Evolutionary conservation across 768 basidiomycete species (phyloP).

Genomic region (Neoboletus subvelutipes): DNA sequence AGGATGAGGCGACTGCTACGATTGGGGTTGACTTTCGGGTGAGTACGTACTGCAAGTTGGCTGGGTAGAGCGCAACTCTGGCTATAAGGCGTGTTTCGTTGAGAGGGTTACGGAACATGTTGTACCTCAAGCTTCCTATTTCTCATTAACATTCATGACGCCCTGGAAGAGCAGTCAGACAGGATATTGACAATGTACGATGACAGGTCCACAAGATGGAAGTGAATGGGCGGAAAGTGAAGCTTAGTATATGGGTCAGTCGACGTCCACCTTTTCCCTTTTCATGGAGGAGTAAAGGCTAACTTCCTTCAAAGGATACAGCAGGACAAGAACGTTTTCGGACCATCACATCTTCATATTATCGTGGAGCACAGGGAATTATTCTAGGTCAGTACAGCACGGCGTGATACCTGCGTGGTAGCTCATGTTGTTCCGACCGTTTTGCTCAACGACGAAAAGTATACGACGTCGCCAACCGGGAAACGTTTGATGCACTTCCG

Average conservation of each 20-base stretch:
- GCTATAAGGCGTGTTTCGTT: not conserved
- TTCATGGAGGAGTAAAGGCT: not conserved
- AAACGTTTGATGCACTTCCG: conserved; percentile 92
- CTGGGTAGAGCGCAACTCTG: not conserved
- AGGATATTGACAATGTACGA: not conserved
- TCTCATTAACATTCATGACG: not conserved
- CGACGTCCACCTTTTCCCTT: not conserved
- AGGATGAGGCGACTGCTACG: conserved; percentile 85
- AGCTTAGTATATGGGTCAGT: conserved; percentile 94
- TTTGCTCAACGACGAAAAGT: conserved; percentile 46
- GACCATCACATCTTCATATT: conserved; percentile 94
- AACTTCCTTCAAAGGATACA: conserved; percentile 60
- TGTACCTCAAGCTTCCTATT: not conserved
- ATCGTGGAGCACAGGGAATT: conserved; percentile 83
- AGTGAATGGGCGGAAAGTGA: conserved; percentile 78
- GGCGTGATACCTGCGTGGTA: not conserved
- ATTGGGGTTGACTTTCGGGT: conserved; percentile 86
- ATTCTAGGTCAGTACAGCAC: conserved; percentile 54
- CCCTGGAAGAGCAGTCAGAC: no score
- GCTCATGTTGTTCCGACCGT: not conserved
- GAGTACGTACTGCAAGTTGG: conserved; percentile 29
- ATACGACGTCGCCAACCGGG: conserved; percentile 91
- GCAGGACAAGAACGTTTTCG: conserved; percentile 97
- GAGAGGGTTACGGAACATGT: conserved; percentile 1
- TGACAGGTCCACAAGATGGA: conserved; percentile 85